Base-by-base conservation (phyloP, 768 basidiomycete genomes). In the Boletus rufocinnamomeus region DNA sequence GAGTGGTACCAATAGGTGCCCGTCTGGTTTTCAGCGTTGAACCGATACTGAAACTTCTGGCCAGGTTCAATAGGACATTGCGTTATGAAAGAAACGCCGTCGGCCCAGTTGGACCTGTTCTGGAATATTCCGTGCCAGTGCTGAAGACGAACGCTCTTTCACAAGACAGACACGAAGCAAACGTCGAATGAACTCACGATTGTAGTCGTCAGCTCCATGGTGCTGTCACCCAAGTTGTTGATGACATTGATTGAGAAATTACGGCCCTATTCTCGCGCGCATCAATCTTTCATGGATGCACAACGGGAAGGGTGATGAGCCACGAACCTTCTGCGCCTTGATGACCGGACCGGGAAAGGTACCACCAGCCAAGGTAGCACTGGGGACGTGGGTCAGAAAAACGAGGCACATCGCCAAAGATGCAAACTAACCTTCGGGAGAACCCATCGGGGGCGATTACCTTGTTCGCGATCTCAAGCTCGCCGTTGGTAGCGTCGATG, bases 1-100 rank as follows among this genome's bases (percentile, higher is more conserved):
- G 77, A 77, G 56, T 81, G 80, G 50, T 80, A 81, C 81, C 81
- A 82, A 56, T 72, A 82, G 0, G 79, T 82, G 7, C 80, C 81
- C 2, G 77, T 69, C 56, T 80, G 77, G 30, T 71, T 65, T 17
- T 64, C 52, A 45, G 66, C 66, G n/a, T 66, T 68, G 67, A 82
- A 80, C 37, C 73, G 69, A 59, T 82, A 80, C 35, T 71, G 57
- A 63, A 80, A 81, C 7, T 70, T 72, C 17, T 75, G 61, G 14
- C 71, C 70, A 1, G 74, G 71, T 21, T 65, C 66, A 23, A 80
- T 80, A 16, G 80, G 81, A 59, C 80, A 82, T 60, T 80, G 79
- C 23, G 73, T 80, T 2, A 82, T 72, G 45, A 71, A 78, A 23
- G 79, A 64, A 52, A 73, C 65, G 17, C 80, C 80, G 57, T 81